phyloP scores from a whole-genome alignment of 495 filamentous ascomycete species.

The Rhizodiscina lignyota region DNA sequence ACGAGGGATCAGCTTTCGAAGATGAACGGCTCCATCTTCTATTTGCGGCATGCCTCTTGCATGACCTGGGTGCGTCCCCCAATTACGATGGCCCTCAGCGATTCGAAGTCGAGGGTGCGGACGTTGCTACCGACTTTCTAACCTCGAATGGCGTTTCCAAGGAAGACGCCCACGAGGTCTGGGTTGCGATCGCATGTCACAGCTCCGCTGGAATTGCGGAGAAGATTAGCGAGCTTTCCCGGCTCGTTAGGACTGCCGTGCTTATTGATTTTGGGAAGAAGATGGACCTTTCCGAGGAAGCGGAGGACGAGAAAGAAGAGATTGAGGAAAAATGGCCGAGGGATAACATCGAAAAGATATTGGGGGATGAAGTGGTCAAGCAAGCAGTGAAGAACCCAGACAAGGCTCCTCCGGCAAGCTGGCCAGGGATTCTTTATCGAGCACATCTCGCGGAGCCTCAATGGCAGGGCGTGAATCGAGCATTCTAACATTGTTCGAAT shows the following conservation, averaged over 20 bases:
- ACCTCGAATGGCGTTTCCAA: slow-evolving; percentile 13
- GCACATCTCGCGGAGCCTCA: too few species aligned
- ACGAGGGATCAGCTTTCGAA: too few species aligned
- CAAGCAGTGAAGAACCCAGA: slow-evolving; percentile 21
- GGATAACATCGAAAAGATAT: slow-evolving; percentile 26
- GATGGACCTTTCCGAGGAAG: background rate
- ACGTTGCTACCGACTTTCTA: slow-evolving; percentile 22
- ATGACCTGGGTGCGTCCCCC: slow-evolving; percentile 28
- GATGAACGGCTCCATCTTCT: too few species aligned
- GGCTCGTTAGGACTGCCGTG: slow-evolving; percentile 23
- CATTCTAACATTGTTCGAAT: too few species aligned
- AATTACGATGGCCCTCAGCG: slow-evolving; percentile 23
- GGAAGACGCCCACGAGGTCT: slow-evolving; percentile 22
- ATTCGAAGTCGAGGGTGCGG: slow-evolving; percentile 31
- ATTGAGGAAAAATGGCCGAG: slow-evolving; percentile 20
- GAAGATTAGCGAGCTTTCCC: slow-evolving; percentile 20
- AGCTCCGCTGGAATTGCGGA: slow-evolving; percentile 28
- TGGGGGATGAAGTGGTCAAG: slow-evolving; percentile 28
- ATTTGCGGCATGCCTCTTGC: slow-evolving; percentile 29
- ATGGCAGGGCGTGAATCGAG: too few species aligned
- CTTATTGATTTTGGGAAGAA: slow-evolving; percentile 25
- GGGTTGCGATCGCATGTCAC: slow-evolving; percentile 30
- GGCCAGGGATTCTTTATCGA: slow-evolving; percentile 18
- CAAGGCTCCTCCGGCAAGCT: slow-evolving; percentile 25
- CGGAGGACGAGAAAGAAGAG: slow-evolving; percentile 4